These are phyloP conservation scores for Acanthamoeba sp. DNA, from an alignment of 208 protist species.

Conservation along the genomic window DNA sequence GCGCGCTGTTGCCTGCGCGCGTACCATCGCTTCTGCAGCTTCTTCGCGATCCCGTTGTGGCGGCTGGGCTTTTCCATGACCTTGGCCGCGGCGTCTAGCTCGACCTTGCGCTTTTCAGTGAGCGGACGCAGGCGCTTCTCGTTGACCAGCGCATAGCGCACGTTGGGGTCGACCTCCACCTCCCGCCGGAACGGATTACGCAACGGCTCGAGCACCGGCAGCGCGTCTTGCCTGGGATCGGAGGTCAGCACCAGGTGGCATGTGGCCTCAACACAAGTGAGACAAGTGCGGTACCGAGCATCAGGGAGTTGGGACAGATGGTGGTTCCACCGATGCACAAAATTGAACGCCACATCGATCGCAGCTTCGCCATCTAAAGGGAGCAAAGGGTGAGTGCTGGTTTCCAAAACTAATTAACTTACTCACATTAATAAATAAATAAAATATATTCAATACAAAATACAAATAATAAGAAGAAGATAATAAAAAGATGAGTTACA, in stretches of 20 bases:
- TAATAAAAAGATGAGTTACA: background rate
- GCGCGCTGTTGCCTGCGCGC: background rate
- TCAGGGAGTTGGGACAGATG: constrained; percentile 16
- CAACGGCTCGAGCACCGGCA: constrained; percentile 29
- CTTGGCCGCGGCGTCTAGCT: constrained; percentile 10
- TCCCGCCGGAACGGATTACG: constrained; percentile 1
- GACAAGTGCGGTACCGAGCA: background rate
- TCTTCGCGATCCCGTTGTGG: background rate
- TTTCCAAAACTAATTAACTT: no score
- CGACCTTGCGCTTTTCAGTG: background rate
- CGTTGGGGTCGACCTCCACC: constrained; percentile 26
- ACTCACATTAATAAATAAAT: no score
- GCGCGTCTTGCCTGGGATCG: background rate
- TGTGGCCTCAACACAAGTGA: no score
- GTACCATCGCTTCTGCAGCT: constrained; percentile 6
- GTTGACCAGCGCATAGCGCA: background rate
- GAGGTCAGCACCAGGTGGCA: no score
- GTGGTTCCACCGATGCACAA: constrained; percentile 69
- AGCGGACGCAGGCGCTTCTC: constrained; percentile 27
- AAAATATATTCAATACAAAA: no score
- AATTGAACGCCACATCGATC: constrained; percentile 71
- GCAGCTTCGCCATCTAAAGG: constrained; percentile 68
- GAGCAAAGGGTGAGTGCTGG: no score
- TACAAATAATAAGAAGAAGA: background rate
- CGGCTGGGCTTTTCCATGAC: background rate